Conservation (phyloP, 108 stramenopile genomes). For the Cyclotella kingstonii region DNA sequence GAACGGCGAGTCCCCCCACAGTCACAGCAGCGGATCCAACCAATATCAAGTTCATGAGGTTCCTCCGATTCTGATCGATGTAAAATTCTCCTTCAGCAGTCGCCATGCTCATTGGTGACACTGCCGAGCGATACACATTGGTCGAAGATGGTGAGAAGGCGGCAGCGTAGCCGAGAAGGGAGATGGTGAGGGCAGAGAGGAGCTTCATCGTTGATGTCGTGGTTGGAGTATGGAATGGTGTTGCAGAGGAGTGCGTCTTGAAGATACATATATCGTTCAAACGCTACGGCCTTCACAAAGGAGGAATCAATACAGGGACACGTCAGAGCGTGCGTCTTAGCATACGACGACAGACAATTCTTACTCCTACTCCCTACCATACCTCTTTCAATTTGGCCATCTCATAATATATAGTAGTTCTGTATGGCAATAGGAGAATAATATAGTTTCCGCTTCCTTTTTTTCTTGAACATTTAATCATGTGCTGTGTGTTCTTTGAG, state of each 20-base stretch:
- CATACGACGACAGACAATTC: conserved; percentile 2
- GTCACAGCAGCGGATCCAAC: conserved; percentile 89
- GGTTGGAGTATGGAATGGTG: neutral
- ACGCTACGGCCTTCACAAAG: neutral
- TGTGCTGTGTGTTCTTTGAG: no score
- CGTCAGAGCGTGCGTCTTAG: conserved; percentile 8
- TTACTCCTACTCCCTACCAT: no score
- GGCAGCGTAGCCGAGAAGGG: conserved; percentile 61
- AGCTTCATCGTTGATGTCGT: conserved; percentile 64
- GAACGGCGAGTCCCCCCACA: conserved; percentile 90
- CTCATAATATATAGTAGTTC: no score
- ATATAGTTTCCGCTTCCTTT: no score
- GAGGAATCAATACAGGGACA: conserved; percentile 3
- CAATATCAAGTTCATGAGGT: conserved; percentile 95
- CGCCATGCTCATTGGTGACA: conserved; percentile 63
- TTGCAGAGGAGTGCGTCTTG: neutral
- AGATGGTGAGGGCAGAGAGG: conserved; percentile 58
- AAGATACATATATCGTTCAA: neutral
- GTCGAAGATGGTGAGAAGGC: conserved; percentile 79
- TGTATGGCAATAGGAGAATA: no score
- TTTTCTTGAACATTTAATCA: no score
- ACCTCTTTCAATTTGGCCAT: no score
- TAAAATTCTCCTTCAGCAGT: conserved; percentile 79
- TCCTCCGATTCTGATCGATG: conserved; percentile 96
- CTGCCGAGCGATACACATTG: conserved; percentile 46